Percentiles rank a stretch among this genome's conserved stretches.
Conservation (phyloP, 257 asterid species). For the Solanum tarijense region DNA sequence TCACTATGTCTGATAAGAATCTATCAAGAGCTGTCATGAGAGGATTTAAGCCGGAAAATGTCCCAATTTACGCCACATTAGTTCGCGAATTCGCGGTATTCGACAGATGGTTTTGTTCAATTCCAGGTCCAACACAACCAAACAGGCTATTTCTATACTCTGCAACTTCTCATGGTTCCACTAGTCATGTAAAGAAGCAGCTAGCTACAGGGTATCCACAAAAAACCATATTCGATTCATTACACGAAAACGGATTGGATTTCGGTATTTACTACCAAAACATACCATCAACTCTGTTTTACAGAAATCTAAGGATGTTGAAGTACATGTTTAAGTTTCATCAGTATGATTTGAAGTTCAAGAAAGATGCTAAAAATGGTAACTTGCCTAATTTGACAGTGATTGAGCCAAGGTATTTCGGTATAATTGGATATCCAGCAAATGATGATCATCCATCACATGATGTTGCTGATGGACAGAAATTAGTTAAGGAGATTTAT, state of each 20-base stretch:
- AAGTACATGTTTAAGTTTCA: constrained; percentile 62
- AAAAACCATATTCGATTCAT: constrained; percentile 54
- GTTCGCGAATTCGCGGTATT: constrained; percentile 52
- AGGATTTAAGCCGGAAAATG: constrained; percentile 52
- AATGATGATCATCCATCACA: constrained; percentile 88
- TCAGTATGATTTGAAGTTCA: constrained; percentile 44
- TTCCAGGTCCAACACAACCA: constrained; percentile 91
- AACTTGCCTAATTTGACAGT: constrained; percentile 55
- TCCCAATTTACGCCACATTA: constrained; percentile 40
- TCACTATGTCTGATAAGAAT: constrained; percentile 19
- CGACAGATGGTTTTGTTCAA: constrained; percentile 66
- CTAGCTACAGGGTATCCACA: constrained; percentile 62
- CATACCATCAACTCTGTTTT: constrained; percentile 60
- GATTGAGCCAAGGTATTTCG: constrained; percentile 77
- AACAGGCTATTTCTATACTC: constrained; percentile 64
- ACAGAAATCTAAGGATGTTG: constrained; percentile 52
- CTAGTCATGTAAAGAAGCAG: constrained; percentile 45
- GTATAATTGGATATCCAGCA: constrained; percentile 44
- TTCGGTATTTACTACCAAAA: constrained; percentile 63
- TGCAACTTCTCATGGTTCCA: constrained; percentile 81
- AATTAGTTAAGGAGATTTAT: constrained; percentile 63
- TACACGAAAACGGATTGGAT: constrained; percentile 39
- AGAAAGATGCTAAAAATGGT: constrained; percentile 55
- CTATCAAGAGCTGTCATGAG: constrained; percentile 60
- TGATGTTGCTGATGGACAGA: constrained; percentile 74